These are phyloP conservation scores for Malus orientalis DNA, from an alignment of 306 rosid genomes.

Conservation along the genomic window DNA sequence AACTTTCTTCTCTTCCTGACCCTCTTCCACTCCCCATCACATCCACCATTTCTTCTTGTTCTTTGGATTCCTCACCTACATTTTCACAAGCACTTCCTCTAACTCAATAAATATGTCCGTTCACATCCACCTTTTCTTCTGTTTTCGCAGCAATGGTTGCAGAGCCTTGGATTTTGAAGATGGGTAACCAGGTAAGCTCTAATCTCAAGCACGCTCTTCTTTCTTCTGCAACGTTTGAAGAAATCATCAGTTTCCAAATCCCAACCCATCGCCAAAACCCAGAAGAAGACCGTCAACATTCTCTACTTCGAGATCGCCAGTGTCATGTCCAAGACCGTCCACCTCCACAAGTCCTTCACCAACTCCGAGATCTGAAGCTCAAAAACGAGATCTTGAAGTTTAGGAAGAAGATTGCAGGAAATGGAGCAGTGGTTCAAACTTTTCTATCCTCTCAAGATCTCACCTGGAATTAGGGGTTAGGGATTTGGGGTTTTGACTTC, in stretches of 20 bases:
- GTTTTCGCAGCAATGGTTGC: slow-evolving; percentile 59
- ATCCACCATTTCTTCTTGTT: too few relatives aligned
- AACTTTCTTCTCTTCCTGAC: too few relatives aligned
- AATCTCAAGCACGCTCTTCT: slow-evolving; percentile 72
- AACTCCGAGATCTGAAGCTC: slow-evolving; percentile 73
- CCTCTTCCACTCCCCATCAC: too few relatives aligned
- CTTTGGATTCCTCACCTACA: too few relatives aligned
- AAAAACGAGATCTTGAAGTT: slow-evolving; percentile 64
- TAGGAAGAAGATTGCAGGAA: too few relatives aligned
- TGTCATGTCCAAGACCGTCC: slow-evolving; percentile 72
- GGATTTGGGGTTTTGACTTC: too few relatives aligned
- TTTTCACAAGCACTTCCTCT: too few relatives aligned
- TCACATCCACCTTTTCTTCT: too few relatives aligned
- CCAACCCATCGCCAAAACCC: slow-evolving; percentile 16
- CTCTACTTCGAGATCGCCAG: slow-evolving; percentile 90
- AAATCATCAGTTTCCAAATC: slow-evolving; percentile 34
- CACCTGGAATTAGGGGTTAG: too few relatives aligned
- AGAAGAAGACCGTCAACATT: slow-evolving; percentile 52
- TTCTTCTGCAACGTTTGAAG: slow-evolving; percentile 40
- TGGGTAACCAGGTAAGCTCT: slow-evolving; percentile 84
- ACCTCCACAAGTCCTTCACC: slow-evolving; percentile 61
- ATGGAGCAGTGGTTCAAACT: too few relatives aligned
- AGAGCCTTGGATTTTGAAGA: slow-evolving; percentile 87
- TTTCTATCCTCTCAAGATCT: too few relatives aligned
- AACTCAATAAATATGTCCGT: too few relatives aligned